Evolutionary conservation across 2,329 filamentous ascomycete species (phyloP), one percentile per base, ranked within the genome.

Genomic region (Ceratocystis destructans): DNA sequence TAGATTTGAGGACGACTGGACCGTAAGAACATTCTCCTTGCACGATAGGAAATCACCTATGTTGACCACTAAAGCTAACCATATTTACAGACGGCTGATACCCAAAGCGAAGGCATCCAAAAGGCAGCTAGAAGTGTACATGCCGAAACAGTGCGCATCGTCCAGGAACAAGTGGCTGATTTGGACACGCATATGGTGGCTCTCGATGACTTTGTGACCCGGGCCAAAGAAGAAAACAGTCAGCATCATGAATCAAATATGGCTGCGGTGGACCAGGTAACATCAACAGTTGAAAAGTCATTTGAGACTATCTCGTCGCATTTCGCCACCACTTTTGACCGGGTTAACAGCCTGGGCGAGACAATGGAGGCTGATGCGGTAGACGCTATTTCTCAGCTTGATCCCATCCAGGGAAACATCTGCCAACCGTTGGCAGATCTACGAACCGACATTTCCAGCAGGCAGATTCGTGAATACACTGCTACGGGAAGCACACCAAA

Each of bases 111-210:
- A n/a, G 86, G 87, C 5, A 93, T 99, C 71, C 89, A 93, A 71
- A 82, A 83, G 6, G 89, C 89, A 0, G 92, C 93, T 0, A 88
- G 89, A 71, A 89, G 89, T 1, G 91, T 97, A 1, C 92, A 99
- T 70, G 87, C 88, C 44, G 89, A 96, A 76, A 96, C 93, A 0
- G 85, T 96, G 37, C 87, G 87, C 5, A 93, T 95, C 67, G 92
- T 97, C 12, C 89, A 93, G 72, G 87, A 88, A 67, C 94, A 99
- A 76, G 89, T 95, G 77, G 82, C 83, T 66, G 89, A 96, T 70
- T 87, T 99, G 73, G 87, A 89, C 68, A 82, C 81, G n/a, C 90
- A 97, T 75, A 92, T 99, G 83, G 84, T 86, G 66, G 89, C 90
- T 1, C 82, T 99, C 6, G 93, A 97, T 72, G 89, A 93, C 70